A percentile compares a stretch with the other conserved stretches of the same genome.
These are phyloP conservation scores for Ambrosiella cleistominuta DNA, from an alignment of 2,329 filamentous ascomycete genomes.

Conservation along the genomic window DNA sequence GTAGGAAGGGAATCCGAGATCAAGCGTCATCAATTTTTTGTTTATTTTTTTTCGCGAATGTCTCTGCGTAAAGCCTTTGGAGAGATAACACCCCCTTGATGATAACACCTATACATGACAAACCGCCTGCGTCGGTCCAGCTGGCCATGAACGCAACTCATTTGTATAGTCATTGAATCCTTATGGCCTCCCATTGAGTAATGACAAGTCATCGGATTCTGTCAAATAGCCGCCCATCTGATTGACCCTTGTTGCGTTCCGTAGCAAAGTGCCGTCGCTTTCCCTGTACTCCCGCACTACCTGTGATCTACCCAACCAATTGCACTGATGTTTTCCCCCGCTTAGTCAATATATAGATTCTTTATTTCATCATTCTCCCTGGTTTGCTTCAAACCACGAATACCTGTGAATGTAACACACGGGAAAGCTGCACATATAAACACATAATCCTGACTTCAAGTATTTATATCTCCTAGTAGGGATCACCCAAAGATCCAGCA, in stretches of 20 bases:
- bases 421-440: too few relatives aligned
- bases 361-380: not conserved
- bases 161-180: not conserved
- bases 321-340: not conserved
- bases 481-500: not conserved
- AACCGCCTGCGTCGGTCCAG: too few relatives aligned
- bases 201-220: not conserved
- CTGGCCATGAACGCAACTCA: not conserved
- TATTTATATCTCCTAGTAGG: not conserved
- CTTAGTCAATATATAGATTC: not conserved
- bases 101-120: not conserved
- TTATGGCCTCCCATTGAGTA: not conserved
- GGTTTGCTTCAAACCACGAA: not conserved
- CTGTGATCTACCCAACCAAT: not conserved
- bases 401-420: not conserved
- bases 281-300: not conserved
- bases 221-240: not conserved
- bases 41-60: not conserved
- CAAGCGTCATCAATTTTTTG: not conserved
- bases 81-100: not conserved
- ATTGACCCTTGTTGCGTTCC: not conserved
- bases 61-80: not conserved
- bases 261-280: not conserved
- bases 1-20: conserved; percentile 1
- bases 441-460: not conserved